Evolutionary conservation across 306 rosid species (phyloP).

Genomic region (Medicago ruthenica): DNA sequence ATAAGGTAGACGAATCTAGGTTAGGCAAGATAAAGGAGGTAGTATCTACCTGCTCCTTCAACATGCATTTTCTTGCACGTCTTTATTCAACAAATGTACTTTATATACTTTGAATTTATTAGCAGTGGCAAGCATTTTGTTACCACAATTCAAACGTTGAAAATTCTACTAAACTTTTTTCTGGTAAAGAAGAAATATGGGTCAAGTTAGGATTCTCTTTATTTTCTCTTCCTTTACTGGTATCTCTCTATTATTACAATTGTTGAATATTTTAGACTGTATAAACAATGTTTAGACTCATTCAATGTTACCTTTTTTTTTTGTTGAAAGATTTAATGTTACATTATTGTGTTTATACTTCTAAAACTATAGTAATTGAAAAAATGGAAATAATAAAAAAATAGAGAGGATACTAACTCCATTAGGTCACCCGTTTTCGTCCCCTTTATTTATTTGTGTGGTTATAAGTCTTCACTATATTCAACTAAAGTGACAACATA

Average conservation of each 20-base stretch:
- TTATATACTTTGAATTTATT: conserved; percentile 8
- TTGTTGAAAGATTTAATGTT: too few species aligned
- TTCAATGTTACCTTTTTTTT: not conserved
- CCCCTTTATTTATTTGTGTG: too few species aligned
- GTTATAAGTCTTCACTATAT: conserved; percentile 7
- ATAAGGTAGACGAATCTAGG: conserved; percentile 22
- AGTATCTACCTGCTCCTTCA: conserved; percentile 2
- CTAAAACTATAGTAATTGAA: too few species aligned
- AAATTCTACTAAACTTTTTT: not conserved
- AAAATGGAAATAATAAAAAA: too few species aligned
- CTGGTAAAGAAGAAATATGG: not conserved
- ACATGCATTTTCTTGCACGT: conserved; percentile 26
- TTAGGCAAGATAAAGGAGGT: conserved; percentile 16
- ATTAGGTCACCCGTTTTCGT: not conserved
- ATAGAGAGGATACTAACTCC: not conserved
- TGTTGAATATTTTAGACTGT: too few species aligned
- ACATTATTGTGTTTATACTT: too few species aligned
- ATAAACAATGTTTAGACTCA: not conserved
- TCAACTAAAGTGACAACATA: conserved; percentile 33
- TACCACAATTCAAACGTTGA: conserved; percentile 28
- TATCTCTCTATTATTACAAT: not conserved
- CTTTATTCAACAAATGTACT: not conserved
- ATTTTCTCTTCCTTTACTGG: too few species aligned
- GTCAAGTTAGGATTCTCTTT: not conserved
- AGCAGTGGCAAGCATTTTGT: conserved; percentile 18